Evolutionary conservation across 1,284 basidiomycete species (phyloP), one percentile per base, ranked within the genome.

Genomic region (Rhizoctonia solani): DNA sequence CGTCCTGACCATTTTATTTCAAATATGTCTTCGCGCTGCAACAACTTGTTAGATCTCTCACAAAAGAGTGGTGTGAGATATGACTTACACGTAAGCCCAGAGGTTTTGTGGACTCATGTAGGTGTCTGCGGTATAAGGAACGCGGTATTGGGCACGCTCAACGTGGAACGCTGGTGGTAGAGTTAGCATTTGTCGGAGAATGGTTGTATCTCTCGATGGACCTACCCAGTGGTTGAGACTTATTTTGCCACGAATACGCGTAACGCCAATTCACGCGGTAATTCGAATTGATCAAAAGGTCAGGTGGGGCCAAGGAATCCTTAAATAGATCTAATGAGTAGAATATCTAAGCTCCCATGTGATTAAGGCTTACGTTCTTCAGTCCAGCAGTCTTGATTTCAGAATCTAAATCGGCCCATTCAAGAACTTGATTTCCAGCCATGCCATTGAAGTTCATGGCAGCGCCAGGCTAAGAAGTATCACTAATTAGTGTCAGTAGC

Each of bases 351-450:
- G n/a, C n/a, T n/a, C n/a, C n/a, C n/a, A n/a, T n/a, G n/a, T n/a
- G n/a, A n/a, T n/a, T n/a, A n/a, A n/a, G n/a, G n/a, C n/a, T n/a
- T n/a, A n/a, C n/a, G 25, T 50, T 74, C 72, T 86, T 81, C 55
- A 87, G 70, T 30, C 81, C 80, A 30, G 84, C 83, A 3, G 85
- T 85, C 79, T 86, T 86, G 71, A 87, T 83, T 73, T 87, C 85
- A 5, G 81, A 80, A 71, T 86, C 85, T 44, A 88, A 75, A 70
- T 87, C 84, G 11, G 76, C 71, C 85, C 85, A 88, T 71, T 87
- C 85, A 11, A 87, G 71, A 0, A 87, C 85, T 72, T 86, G 85
- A 71, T 85, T 86, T 1, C 85, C 85, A 0, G 85, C 84, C 85
- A 87, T 86, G 19, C 85, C 86, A 74, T 87, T 87, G 74, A 80